A percentile compares a stretch with the other conserved stretches of the same genome.
phyloP scores from a whole-genome alignment of 257 asterid genomes.

The Solanum pimpinellifolium region DNA sequence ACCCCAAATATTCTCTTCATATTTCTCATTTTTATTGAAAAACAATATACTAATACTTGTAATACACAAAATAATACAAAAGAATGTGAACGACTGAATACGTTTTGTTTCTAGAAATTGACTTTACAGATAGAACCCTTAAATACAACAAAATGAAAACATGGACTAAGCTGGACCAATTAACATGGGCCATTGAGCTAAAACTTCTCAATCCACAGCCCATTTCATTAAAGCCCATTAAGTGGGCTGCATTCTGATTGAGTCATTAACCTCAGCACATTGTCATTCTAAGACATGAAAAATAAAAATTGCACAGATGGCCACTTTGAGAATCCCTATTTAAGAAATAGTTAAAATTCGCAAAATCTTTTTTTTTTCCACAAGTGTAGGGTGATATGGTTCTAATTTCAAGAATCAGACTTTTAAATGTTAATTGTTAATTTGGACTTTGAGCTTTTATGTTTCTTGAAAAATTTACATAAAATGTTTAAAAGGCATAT shows the following conservation, averaged over 20 bases:
- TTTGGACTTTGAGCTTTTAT: neutral
- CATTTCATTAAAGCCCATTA: neutral
- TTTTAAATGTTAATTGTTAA: neutral
- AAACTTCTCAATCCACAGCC: neutral
- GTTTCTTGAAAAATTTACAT: no score
- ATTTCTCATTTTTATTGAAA: neutral
- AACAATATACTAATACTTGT: neutral
- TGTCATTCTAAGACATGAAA: neutral
- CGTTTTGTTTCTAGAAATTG: neutral
- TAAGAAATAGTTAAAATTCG: neutral
- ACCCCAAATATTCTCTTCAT: neutral
- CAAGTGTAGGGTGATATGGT: no score
- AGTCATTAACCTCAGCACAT: neutral
- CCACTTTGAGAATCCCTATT: neutral
- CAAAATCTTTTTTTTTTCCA: neutral
- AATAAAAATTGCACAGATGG: neutral
- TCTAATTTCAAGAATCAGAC: neutral
- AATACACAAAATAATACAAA: neutral
- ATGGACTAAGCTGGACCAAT: neutral
- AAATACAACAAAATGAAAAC: neutral
- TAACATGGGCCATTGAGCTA: neutral
- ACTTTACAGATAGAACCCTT: neutral
- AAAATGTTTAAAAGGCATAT: neutral
- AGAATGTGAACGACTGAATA: neutral
- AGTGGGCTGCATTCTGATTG: neutral